Conservation (phyloP, 768 basidiomycete genomes). For the Lactarius pseudohatsudake region DNA sequence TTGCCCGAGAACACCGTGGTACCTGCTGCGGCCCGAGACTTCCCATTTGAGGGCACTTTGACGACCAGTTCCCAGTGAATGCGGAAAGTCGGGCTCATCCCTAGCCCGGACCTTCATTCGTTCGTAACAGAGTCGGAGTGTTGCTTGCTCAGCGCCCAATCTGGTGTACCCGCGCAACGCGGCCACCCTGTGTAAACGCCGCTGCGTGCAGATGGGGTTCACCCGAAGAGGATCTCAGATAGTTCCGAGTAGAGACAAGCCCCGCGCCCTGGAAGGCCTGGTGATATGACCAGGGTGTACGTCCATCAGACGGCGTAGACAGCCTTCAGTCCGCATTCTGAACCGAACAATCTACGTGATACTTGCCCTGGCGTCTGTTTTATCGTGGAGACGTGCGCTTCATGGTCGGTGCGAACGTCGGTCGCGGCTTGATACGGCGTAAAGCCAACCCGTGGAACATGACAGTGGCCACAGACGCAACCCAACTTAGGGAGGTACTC, state of each 20-base stretch:
- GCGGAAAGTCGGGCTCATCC: not conserved
- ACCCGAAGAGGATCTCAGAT: not conserved
- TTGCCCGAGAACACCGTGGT: not conserved
- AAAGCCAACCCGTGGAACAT: not conserved
- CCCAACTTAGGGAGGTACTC: not conserved
- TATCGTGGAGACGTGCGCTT: not conserved
- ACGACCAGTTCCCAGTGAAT: not conserved
- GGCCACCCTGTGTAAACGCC: constrained; percentile 9
- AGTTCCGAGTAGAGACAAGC: not conserved
- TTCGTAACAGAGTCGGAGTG: not conserved
- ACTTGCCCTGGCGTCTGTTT: constrained; percentile 8
- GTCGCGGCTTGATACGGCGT: not conserved
- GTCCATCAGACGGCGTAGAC: constrained; percentile 20
- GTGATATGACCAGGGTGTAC: not conserved
- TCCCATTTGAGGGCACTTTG: not conserved
- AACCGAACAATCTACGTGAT: not conserved
- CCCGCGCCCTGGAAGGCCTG: not conserved
- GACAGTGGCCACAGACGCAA: not conserved
- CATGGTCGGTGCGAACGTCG: not conserved
- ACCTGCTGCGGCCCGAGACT: not conserved
- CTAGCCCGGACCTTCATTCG: too few relatives aligned
- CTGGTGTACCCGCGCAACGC: not conserved
- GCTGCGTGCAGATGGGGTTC: not conserved
- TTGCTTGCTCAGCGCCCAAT: not conserved
- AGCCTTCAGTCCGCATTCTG: not conserved